phyloP scores from a whole-genome alignment of 371 early-diverging fungal genomes.

The Syncephalastrum contaminatum region DNA sequence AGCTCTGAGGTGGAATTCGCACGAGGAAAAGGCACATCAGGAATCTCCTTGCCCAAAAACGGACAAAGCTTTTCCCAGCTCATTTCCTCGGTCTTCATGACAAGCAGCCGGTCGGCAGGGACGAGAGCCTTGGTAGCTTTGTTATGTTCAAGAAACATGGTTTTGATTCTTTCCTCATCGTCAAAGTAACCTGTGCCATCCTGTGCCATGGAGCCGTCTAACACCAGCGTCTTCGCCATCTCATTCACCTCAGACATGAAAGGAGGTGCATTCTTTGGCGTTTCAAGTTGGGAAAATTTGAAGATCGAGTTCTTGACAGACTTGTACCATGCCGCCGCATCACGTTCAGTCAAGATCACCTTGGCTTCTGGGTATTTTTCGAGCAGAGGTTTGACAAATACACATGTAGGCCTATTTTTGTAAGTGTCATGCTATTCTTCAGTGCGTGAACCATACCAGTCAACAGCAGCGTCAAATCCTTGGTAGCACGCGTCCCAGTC shows the following conservation, averaged over 20 bases:
- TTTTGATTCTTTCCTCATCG: conserved; percentile 20
- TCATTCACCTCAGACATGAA: not conserved
- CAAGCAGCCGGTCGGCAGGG: conserved; percentile 17
- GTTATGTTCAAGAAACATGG: conserved; percentile 19
- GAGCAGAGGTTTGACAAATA: conserved; percentile 6
- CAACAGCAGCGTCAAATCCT: conserved; percentile 4
- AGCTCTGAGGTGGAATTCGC: conserved; percentile 9
- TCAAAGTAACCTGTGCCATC: conserved; percentile 10
- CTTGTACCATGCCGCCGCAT: conserved; percentile 31
- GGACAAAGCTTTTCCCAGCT: conserved; percentile 18
- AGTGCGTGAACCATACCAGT: not conserved
- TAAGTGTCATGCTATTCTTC: not conserved
- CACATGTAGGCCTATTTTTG: not conserved
- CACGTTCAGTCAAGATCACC: conserved; percentile 25
- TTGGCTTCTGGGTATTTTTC: conserved; percentile 31
- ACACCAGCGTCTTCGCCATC: conserved; percentile 10
- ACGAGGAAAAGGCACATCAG: conserved; percentile 11
- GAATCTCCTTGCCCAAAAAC: conserved; percentile 13
- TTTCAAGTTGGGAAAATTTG: not conserved
- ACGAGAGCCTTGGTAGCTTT: conserved; percentile 8
- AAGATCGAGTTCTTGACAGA: conserved; percentile 25
- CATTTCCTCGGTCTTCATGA: conserved; percentile 3
- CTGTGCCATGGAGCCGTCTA: conserved; percentile 16
- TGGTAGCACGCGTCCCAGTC: conserved; percentile 14
- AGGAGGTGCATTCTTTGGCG: too few species aligned